Conservation (phyloP, 2,329 filamentous ascomycete genomes). For the Neofusicoccum parvum region DNA sequence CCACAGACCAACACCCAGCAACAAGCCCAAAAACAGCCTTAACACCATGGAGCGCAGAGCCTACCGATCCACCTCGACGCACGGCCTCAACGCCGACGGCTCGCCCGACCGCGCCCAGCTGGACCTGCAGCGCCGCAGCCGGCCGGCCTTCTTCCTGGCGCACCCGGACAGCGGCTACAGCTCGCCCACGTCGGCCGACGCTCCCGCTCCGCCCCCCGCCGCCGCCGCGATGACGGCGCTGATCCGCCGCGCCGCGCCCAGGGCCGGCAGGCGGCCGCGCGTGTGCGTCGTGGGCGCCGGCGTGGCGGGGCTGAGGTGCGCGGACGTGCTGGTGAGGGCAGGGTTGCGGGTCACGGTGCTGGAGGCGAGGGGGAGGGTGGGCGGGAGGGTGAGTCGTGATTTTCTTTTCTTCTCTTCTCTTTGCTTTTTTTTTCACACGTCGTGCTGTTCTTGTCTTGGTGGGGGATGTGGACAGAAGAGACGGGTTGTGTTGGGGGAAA, state of each 20-base stretch:
- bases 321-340: slow-evolving; percentile 65
- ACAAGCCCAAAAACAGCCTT: neutral
- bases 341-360: slow-evolving; percentile 70
- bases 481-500: neutral
- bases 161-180: slow-evolving; percentile 23
- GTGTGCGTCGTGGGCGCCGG: slow-evolving; percentile 72
- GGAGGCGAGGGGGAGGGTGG: slow-evolving; percentile 68
- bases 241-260: slow-evolving; percentile 32
- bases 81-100: slow-evolving; percentile 25
- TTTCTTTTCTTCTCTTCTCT: neutral
- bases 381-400: slow-evolving; percentile 60
- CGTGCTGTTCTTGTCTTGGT: too few species aligned
- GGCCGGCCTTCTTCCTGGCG: slow-evolving; percentile 22
- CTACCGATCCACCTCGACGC: slow-evolving; percentile 27
- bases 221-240: slow-evolving; percentile 23
- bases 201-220: neutral
- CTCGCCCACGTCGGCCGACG: neutral
- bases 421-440: too few species aligned
- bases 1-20: neutral
- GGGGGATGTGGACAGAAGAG: slow-evolving; percentile 13
- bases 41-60: slow-evolving; percentile 30
- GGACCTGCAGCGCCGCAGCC: slow-evolving; percentile 37
- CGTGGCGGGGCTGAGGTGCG: slow-evolving; percentile 70
- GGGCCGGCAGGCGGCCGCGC: slow-evolving; percentile 52
- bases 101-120: slow-evolving; percentile 32